phyloP scores from a whole-genome alignment of 805 yeast genomes.

The Priceomyces haplophilus region DNA sequence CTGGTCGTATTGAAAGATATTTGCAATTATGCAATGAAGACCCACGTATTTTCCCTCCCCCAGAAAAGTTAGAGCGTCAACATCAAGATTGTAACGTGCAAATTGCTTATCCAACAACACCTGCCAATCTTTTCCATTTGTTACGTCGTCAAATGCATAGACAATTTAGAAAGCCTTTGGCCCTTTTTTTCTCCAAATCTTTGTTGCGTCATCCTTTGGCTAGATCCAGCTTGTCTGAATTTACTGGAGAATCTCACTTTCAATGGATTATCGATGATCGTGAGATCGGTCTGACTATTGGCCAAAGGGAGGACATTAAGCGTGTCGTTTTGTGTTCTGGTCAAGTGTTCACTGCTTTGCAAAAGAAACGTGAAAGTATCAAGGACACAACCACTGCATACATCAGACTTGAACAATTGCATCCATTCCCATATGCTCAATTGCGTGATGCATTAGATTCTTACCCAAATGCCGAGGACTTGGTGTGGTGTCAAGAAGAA shows the following conservation, averaged over 20 bases:
- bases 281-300: slow-evolving; percentile 77
- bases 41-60: slow-evolving; percentile 88
- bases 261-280: slow-evolving; percentile 94
- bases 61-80: slow-evolving; percentile 87
- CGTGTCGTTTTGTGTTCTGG: slow-evolving; percentile 83
- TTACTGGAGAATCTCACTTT: slow-evolving; percentile 89
- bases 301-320: slow-evolving; percentile 77
- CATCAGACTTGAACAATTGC: slow-evolving; percentile 87
- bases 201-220: slow-evolving; percentile 97
- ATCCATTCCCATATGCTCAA: slow-evolving; percentile 98
- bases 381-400: slow-evolving; percentile 84
- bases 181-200: slow-evolving; percentile 85
- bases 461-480: slow-evolving; percentile 80
- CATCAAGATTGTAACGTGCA: slow-evolving; percentile 99
- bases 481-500: slow-evolving; percentile 98
- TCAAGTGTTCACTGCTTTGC: slow-evolving; percentile 91
- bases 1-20: slow-evolving; percentile 96
- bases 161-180: slow-evolving; percentile 93
- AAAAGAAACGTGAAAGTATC: slow-evolving; percentile 78
- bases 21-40: slow-evolving; percentile 95
- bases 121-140: slow-evolving; percentile 93
- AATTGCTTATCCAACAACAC: slow-evolving; percentile 97
- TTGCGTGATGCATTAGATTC: slow-evolving; percentile 76
- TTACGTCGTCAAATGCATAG: slow-evolving; percentile 99
- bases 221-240: slow-evolving; percentile 76